Evolutionary conservation across 2,329 filamentous ascomycete species (phyloP).

Genomic region (Aspergillus sp.): DNA sequence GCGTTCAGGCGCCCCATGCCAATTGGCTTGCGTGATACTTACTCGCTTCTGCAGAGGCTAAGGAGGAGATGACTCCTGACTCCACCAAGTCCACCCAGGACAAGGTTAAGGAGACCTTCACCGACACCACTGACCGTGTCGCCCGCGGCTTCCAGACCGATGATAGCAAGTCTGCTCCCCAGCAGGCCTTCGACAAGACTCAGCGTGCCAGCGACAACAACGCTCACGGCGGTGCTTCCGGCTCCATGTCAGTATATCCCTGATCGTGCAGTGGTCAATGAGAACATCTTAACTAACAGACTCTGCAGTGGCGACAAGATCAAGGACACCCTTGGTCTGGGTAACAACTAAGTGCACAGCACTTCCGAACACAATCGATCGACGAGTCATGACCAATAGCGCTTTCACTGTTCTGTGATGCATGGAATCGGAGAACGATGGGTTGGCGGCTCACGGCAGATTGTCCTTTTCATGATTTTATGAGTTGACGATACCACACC

Average conservation of each 20-base stretch:
- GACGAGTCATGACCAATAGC: neutral
- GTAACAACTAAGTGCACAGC: slow-evolving; percentile 28
- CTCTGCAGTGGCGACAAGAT: slow-evolving; percentile 43
- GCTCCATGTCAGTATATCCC: slow-evolving; percentile 42
- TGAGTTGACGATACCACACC: slow-evolving; percentile 31
- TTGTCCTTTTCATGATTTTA: slow-evolving; percentile 15
- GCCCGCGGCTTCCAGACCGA: slow-evolving; percentile 56
- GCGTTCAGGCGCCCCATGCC: neutral
- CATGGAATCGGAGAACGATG: neutral
- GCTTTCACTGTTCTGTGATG: slow-evolving; percentile 1
- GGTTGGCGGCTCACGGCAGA: slow-evolving; percentile 2
- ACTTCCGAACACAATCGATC: neutral
- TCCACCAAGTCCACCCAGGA: slow-evolving; percentile 62
- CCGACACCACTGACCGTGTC: slow-evolving; percentile 58
- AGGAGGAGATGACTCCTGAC: slow-evolving; percentile 61
- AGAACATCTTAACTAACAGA: neutral
- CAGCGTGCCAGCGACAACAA: slow-evolving; percentile 49
- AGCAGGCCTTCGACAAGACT: slow-evolving; percentile 54
- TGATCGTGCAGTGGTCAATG: neutral
- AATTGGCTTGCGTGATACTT: slow-evolving; percentile 12
- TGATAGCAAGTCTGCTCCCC: slow-evolving; percentile 55
- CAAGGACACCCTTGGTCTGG: slow-evolving; percentile 46
- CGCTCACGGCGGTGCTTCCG: slow-evolving; percentile 38
- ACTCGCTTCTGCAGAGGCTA: slow-evolving; percentile 48
- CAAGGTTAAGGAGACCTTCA: slow-evolving; percentile 59